Evolutionary conservation across 371 early-diverging fungal genomes (phyloP).

Genomic region (Rhizopus stolonifer): DNA sequence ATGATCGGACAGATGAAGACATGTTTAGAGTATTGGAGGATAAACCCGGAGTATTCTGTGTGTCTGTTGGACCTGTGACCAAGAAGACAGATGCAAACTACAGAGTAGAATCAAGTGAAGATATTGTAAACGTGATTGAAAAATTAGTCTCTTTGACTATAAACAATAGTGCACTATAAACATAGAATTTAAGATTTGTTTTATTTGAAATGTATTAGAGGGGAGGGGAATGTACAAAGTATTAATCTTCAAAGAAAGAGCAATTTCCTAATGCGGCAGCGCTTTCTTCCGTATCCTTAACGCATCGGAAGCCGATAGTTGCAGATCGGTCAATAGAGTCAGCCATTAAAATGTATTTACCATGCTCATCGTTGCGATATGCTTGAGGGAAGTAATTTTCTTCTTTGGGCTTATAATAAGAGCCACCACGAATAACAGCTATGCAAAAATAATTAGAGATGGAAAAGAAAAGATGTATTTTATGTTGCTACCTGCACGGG

Average conservation of each 20-base stretch:
- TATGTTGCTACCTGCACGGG: slow-evolving; percentile 9
- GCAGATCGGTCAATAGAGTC: slow-evolving; percentile 26
- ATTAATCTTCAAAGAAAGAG: slow-evolving; percentile 9
- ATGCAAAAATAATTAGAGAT: too few relatives aligned
- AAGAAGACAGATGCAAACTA: slow-evolving; percentile 34
- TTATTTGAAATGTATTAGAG: neutral
- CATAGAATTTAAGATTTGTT: neutral
- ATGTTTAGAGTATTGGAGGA: slow-evolving; percentile 74
- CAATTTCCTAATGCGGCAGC: slow-evolving; percentile 27
- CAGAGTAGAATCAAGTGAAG: slow-evolving; percentile 36
- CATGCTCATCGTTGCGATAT: slow-evolving; percentile 28
- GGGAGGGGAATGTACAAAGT: neutral
- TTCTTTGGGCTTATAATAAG: slow-evolving; percentile 26
- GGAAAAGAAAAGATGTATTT: neutral
- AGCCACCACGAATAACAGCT: slow-evolving; percentile 35
- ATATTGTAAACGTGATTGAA: slow-evolving; percentile 29
- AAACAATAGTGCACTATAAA: slow-evolving; percentile 16
- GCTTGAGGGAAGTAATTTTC: slow-evolving; percentile 31
- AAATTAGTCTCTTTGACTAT: slow-evolving; percentile 17
- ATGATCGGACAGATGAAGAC: slow-evolving; percentile 97
- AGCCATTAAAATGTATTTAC: slow-evolving; percentile 30
- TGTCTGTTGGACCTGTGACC: slow-evolving; percentile 38
- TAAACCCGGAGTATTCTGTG: slow-evolving; percentile 25
- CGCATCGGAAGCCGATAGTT: slow-evolving; percentile 37
- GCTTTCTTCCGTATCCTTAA: slow-evolving; percentile 33